Evolutionary conservation across 2,329 filamentous ascomycete species (phyloP).

Genomic region (Tolypocladium ovalisporum): DNA sequence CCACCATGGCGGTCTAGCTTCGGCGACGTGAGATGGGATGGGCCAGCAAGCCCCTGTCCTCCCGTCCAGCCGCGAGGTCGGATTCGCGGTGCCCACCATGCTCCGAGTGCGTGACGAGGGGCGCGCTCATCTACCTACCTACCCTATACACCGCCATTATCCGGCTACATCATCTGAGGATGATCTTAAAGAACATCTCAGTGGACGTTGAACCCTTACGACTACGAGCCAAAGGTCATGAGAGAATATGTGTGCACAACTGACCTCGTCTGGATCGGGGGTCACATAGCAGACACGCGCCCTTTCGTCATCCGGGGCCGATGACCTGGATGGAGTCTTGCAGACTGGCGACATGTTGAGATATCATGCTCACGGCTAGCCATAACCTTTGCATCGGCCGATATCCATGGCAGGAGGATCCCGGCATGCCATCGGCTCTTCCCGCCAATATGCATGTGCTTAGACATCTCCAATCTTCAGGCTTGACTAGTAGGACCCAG

Average conservation of each 20-base stretch:
- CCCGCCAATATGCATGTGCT: no score
- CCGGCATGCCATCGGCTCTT: no score
- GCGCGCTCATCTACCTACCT: no score
- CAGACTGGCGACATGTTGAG: not conserved
- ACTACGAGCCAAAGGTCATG: not conserved
- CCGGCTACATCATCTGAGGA: no score
- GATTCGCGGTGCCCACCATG: not conserved
- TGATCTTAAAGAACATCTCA: no score
- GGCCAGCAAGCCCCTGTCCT: not conserved
- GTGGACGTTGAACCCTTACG: no score
- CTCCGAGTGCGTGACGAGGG: no score
- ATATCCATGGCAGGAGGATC: not conserved
- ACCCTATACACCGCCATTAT: not conserved
- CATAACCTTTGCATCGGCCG: not conserved
- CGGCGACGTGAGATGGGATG: not conserved
- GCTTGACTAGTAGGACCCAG: not conserved
- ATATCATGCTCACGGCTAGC: not conserved
- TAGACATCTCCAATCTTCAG: no score
- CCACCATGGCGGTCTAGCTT: not conserved
- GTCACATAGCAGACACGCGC: not conserved
- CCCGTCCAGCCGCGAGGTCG: not conserved
- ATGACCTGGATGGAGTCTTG: no score
- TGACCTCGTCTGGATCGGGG: not conserved
- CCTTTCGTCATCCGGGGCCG: not conserved
- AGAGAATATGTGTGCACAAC: not conserved